Evolutionary conservation across 1,284 basidiomycete species (phyloP).

Genomic region (Leccinum fuscescens): DNA sequence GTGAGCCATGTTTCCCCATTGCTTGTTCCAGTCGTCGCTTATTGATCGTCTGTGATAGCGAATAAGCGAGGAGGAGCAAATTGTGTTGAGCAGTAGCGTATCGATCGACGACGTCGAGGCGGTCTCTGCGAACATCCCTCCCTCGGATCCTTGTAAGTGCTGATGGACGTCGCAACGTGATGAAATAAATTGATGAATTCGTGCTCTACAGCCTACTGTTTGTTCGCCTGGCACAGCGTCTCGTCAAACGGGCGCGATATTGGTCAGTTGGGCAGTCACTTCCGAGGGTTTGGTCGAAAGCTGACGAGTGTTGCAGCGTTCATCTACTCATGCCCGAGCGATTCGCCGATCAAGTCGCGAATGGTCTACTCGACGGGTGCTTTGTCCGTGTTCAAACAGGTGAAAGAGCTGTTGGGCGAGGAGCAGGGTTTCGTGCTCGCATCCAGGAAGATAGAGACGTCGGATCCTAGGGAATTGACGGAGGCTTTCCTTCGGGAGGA

Average conservation of each 20-base stretch:
- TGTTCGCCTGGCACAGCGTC: slow-evolving; percentile 70
- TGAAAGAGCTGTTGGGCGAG: slow-evolving; percentile 50
- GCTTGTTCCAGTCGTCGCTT: background rate
- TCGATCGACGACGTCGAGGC: slow-evolving; percentile 40
- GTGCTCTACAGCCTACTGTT: slow-evolving; percentile 52
- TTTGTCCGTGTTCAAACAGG: slow-evolving; percentile 52
- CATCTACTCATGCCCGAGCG: slow-evolving; percentile 84
- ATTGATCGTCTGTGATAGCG: slow-evolving; percentile 40
- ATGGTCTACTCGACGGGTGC: slow-evolving; percentile 85
- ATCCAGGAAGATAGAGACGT: slow-evolving; percentile 75
- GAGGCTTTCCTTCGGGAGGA: slow-evolving; percentile 61
- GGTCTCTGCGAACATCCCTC: slow-evolving; percentile 50
- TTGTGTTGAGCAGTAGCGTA: slow-evolving; percentile 41
- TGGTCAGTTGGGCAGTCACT: slow-evolving; percentile 37
- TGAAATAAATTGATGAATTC: background rate
- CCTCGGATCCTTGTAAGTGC: slow-evolving; percentile 49
- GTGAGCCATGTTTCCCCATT: slow-evolving; percentile 37
- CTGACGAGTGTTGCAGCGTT: slow-evolving; percentile 52
- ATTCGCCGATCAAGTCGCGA: slow-evolving; percentile 76
- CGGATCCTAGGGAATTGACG: slow-evolving; percentile 72
- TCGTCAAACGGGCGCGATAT: slow-evolving; percentile 51
- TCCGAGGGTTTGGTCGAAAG: background rate
- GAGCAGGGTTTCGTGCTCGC: slow-evolving; percentile 49
- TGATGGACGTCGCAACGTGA: slow-evolving; percentile 6
- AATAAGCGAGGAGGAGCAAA: slow-evolving; percentile 61